Conservation (phyloP, 164 flowering plant species). For the Vitis vinifera region DNA sequence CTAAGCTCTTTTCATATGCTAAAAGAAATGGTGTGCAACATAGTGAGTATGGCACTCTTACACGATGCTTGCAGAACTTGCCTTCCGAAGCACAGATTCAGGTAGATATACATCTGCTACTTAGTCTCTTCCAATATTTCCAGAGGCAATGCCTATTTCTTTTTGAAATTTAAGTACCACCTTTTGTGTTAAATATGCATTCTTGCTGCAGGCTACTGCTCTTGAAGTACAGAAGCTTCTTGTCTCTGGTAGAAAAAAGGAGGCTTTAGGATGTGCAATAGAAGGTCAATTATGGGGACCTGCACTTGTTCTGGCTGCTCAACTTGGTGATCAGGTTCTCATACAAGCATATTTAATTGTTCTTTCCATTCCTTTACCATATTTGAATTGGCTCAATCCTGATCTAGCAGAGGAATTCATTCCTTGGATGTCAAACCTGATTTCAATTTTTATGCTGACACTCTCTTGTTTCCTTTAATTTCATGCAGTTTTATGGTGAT, state of each 20-base stretch:
- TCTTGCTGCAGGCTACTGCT: slow-evolving; percentile 69
- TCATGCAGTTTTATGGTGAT: slow-evolving; percentile 79
- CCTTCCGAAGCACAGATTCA: slow-evolving; percentile 82
- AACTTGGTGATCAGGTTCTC: slow-evolving; percentile 79
- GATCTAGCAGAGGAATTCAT: not conserved
- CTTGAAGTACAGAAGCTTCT: slow-evolving; percentile 89
- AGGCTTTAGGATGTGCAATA: slow-evolving; percentile 87
- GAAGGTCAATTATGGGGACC: slow-evolving; percentile 98
- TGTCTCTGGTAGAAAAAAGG: slow-evolving; percentile 83
- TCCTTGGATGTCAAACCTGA: slow-evolving; percentile 1
- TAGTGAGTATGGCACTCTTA: slow-evolving; percentile 47
- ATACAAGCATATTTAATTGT: slow-evolving; percentile 12
- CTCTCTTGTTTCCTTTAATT: not conserved
- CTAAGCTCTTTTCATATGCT: slow-evolving; percentile 82
- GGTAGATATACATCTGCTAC: slow-evolving; percentile 28
- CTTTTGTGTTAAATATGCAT: slow-evolving; percentile 3
- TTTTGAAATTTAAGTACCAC: not conserved
- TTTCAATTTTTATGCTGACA: not conserved
- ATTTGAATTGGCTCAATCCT: not conserved
- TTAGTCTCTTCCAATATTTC: not conserved
- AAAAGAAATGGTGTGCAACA: slow-evolving; percentile 44
- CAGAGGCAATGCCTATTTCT: not conserved
- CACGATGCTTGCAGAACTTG: slow-evolving; percentile 66
- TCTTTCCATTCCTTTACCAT: not conserved
- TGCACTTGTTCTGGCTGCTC: slow-evolving; percentile 87